Conservation (phyloP, 2,329 filamentous ascomycete species). For the Penicillium aurantiogriseum region DNA sequence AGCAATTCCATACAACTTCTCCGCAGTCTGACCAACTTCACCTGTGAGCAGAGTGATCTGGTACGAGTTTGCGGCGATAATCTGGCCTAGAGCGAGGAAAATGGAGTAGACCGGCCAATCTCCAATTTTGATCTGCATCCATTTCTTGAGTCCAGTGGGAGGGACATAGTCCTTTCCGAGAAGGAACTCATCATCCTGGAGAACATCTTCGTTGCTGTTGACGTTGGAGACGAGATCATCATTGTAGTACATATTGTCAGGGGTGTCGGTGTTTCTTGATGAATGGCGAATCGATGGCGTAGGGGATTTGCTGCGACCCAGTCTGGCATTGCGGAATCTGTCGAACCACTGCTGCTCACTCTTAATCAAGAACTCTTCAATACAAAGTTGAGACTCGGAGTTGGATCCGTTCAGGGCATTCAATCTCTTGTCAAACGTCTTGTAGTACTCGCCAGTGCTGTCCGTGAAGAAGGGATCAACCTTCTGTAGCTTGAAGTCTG, state of each 20-base stretch:
- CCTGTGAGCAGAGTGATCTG: constrained; percentile 69
- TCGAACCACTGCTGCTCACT: constrained; percentile 67
- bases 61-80: constrained; percentile 65
- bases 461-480: constrained; percentile 68
- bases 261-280: constrained; percentile 35
- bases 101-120: constrained; percentile 66
- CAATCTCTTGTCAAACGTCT: constrained; percentile 57
- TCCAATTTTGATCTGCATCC: constrained; percentile 56
- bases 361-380: constrained; percentile 64
- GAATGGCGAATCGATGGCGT: constrained; percentile 35
- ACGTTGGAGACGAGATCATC: constrained; percentile 33
- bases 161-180: constrained; percentile 58
- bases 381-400: constrained; percentile 59
- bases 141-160: constrained; percentile 56
- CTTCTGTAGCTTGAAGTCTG: constrained; percentile 62
- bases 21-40: constrained; percentile 59
- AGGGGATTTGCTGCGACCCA: constrained; percentile 50
- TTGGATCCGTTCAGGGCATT: constrained; percentile 56
- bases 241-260: constrained; percentile 42
- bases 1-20: constrained; percentile 61
- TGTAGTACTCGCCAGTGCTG: constrained; percentile 60
- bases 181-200: constrained; percentile 52
- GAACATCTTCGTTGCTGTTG: constrained; percentile 36
- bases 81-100: constrained; percentile 60
- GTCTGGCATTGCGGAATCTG: constrained; percentile 57